These are phyloP conservation scores for Penicillium crustosum DNA, from an alignment of 2,329 filamentous ascomycete species.

Conservation along the genomic window DNA sequence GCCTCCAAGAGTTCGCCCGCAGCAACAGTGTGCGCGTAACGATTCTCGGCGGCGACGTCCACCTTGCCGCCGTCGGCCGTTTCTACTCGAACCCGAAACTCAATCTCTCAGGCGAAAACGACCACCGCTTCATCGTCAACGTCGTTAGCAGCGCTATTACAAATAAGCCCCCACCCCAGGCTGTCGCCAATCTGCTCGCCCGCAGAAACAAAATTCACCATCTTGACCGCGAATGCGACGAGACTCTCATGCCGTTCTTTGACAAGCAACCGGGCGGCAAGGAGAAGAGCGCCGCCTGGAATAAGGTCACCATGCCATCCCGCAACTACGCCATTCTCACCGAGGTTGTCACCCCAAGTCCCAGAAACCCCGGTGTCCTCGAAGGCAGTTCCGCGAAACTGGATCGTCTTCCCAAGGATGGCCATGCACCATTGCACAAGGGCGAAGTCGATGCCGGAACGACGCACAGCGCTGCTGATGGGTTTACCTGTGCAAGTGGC, in stretches of 20 bases:
- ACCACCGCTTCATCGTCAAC: constrained; percentile 65
- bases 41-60: constrained; percentile 65
- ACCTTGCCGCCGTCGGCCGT: constrained; percentile 53
- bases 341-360: constrained; percentile 43
- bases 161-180: constrained; percentile 65
- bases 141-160: constrained; percentile 65
- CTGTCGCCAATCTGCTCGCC: constrained; percentile 64
- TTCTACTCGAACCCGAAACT: constrained; percentile 64
- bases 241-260: constrained; percentile 63
- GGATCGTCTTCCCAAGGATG: constrained; percentile 53
- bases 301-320: constrained; percentile 80
- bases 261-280: constrained; percentile 59
- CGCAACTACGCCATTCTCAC: constrained; percentile 65
- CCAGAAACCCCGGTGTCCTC: constrained; percentile 21
- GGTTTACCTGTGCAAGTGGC: constrained; percentile 37
- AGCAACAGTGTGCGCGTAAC: constrained; percentile 58
- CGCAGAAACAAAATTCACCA: constrained; percentile 66
- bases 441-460: constrained; percentile 81
- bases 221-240: constrained; percentile 61
- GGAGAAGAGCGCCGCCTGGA: constrained; percentile 67
- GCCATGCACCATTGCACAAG: constrained; percentile 68
- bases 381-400: constrained; percentile 28
- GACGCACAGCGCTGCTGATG: constrained; percentile 67
- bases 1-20: constrained; percentile 60
- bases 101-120: constrained; percentile 56